Percentiles rank a stretch among this genome's conserved stretches.
Evolutionary conservation across 345 rosid genomes (phyloP).

Genomic region (Diplotaxis tenuifolia): DNA sequence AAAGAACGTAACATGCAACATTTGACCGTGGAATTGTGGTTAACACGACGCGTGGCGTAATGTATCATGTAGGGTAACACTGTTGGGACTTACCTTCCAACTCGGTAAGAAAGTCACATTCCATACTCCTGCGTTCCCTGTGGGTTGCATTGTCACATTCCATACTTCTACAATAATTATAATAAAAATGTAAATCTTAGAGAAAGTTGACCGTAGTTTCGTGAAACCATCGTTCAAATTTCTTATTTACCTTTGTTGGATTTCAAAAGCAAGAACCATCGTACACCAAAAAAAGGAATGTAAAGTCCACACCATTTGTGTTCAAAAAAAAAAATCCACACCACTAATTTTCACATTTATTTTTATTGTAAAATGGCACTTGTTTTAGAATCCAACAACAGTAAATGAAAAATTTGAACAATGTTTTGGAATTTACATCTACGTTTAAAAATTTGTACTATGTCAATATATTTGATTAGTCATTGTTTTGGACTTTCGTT

Average conservation of each 20-base stretch:
- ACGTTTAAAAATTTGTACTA: neutral
- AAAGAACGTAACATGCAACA: neutral
- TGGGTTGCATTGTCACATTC: slow-evolving; percentile 2
- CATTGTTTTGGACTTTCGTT: neutral
- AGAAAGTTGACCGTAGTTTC: neutral
- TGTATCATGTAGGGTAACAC: slow-evolving; percentile 9
- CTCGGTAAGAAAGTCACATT: slow-evolving; percentile 8
- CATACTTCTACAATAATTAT: neutral
- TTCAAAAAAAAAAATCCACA: too few relatives aligned
- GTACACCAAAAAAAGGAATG: neutral
- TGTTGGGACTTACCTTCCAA: slow-evolving; percentile 1
- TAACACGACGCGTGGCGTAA: slow-evolving; percentile 1
- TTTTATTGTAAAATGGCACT: too few relatives aligned
- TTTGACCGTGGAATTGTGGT: neutral
- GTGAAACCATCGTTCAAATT: neutral
- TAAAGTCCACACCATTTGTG: neutral
- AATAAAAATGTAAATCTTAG: neutral
- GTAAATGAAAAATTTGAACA: neutral
- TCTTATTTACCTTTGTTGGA: neutral
- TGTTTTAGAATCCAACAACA: neutral
- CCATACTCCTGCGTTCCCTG: neutral
- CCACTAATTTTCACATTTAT: neutral
- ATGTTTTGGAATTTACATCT: neutral
- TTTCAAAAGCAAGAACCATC: neutral
- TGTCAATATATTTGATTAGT: neutral